Evolutionary conservation across 1,284 basidiomycete species (phyloP), one percentile per base, ranked within the genome.

Genomic region (Prillingera fragicola): DNA sequence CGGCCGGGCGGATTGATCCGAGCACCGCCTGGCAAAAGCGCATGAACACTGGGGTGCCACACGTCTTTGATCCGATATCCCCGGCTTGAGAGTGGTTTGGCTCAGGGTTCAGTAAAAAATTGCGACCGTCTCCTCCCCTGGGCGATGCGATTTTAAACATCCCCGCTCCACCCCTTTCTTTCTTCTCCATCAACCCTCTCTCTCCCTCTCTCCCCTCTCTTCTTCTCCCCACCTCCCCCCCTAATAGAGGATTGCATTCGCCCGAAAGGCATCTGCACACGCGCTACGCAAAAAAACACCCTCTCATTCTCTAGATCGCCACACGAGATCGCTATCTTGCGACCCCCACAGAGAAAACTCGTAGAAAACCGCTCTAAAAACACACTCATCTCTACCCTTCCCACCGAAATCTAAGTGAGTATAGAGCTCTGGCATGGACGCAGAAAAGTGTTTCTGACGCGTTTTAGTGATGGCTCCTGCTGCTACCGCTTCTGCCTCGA

Each of bases 391-490:
- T 15, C 33, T 38, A 42, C 41, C 38, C 23, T 34, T 24, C 22
- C 15, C 22, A 22, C 8, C 21, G 23, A 31, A 36, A 15, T 21
- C 15, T 34, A 25, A 24, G 28, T 28, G 19, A 19, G 10, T 18
- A 35, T 10, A 9, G 37, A 28, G 17, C 29, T 5, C 17, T 25
- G 18, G 21, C 19, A 12, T 26, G 27, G 6, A 13, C 14, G 13
- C 8, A 4, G 26, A 28, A 18, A n/a, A 8, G 25, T 6, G 10
- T 25, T 33, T 15, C 25, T 19, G 36, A 48, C 33, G 12, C 17
- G 17, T 37, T 39, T 50, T 45, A 48, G 66, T 61, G 59, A 67
- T 70, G 67, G 61, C 65, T 48, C 66, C 65, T 45, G 63, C 67
- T 63, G 63, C 63, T 65, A 57, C 62, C 40, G 53, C 63, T 37